phyloP scores from a whole-genome alignment of 257 asterid genomes.

The Gentiana straminea region DNA sequence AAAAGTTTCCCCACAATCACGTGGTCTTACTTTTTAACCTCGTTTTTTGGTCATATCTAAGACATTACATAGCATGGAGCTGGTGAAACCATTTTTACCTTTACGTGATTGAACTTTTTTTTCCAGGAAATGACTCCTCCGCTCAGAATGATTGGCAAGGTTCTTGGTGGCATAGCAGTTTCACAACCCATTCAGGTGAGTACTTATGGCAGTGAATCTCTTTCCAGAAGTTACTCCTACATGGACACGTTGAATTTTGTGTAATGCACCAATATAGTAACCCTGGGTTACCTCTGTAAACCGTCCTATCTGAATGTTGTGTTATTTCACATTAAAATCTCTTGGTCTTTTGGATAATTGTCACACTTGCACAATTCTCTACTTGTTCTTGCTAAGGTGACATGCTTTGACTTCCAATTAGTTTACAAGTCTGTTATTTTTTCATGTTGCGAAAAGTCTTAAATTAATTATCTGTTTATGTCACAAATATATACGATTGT shows the following conservation, averaged over 20 bases:
- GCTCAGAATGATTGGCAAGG: slow-evolving; percentile 68
- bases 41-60: neutral
- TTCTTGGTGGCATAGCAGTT: slow-evolving; percentile 95
- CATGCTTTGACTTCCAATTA: too few relatives aligned
- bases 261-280: neutral
- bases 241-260: neutral
- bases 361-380: too few relatives aligned
- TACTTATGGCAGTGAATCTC: neutral
- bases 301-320: neutral
- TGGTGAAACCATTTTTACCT: slow-evolving; percentile 1
- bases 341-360: neutral
- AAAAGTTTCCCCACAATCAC: neutral
- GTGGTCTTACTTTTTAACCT: neutral
- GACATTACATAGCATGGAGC: neutral
- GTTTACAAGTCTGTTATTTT: too few relatives aligned
- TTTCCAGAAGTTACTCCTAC: neutral
- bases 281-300: neutral
- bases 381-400: too few relatives aligned
- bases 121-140: slow-evolving; percentile 50
- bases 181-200: slow-evolving; percentile 53
- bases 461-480: neutral
- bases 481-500: neutral
- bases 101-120: neutral
- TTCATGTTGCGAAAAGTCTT: too few relatives aligned
- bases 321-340: neutral